These are phyloP conservation scores for Pichia cephalocereana DNA, from an alignment of 805 yeast species.

Conservation along the genomic window DNA sequence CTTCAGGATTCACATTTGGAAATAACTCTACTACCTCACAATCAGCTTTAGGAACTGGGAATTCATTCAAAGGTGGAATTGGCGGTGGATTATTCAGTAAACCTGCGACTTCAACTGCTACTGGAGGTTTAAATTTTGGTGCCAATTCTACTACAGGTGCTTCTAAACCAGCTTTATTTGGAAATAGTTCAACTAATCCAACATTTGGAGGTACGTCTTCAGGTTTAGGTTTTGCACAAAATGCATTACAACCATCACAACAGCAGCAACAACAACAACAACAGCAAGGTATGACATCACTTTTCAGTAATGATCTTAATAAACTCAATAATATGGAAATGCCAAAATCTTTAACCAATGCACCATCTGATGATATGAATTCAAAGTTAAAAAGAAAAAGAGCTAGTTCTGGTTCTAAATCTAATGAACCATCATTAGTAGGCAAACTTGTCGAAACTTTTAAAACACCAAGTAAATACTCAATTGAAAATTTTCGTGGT, in stretches of 20 bases:
- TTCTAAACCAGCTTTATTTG: conserved; percentile 17
- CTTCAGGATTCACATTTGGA: conserved; percentile 18
- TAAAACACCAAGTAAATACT: conserved; percentile 14
- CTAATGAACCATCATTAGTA: conserved; percentile 7
- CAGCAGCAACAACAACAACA: not conserved
- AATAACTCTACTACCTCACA: conserved; percentile 11
- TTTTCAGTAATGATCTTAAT: conserved; percentile 20
- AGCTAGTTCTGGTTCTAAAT: conserved; percentile 12
- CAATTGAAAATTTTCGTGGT: conserved; percentile 23
- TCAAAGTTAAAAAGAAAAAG: conserved; percentile 17
- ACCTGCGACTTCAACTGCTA: not conserved
- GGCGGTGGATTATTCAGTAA: not conserved
- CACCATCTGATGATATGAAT: not conserved
- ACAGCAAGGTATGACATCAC: conserved; percentile 5
- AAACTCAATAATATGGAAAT: conserved; percentile 14
- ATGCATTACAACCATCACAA: conserved; percentile 3
- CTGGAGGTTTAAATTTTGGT: conserved; percentile 13
- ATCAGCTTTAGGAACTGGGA: not conserved
- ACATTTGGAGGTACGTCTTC: conserved; percentile 1
- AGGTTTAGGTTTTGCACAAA: conserved; percentile 11
- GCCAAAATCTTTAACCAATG: conserved; percentile 24
- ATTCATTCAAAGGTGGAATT: not conserved
- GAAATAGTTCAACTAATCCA: conserved; percentile 14
- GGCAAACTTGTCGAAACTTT: conserved; percentile 14
- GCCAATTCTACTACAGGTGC: conserved; percentile 1